phyloP scores from a whole-genome alignment of 305 asterid species.

The Ajuga reptans region DNA sequence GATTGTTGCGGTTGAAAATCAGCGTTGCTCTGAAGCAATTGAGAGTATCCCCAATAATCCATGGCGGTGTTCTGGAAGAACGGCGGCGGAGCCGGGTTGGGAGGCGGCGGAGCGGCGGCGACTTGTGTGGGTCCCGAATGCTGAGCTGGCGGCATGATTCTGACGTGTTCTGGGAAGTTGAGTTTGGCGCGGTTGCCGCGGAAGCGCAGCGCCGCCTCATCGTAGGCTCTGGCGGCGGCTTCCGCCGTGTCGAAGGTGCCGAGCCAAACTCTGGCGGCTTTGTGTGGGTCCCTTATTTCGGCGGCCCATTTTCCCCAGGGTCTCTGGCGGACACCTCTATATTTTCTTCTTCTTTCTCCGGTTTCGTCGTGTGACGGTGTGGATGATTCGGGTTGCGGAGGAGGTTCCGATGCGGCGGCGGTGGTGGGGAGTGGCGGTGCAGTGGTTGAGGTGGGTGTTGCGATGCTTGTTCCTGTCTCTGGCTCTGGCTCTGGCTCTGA shows the following conservation, averaged over 20 bases:
- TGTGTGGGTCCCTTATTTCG: conserved; percentile 87
- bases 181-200: conserved; percentile 90
- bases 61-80: conserved; percentile 33
- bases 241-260: conserved; percentile 96
- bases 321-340: conserved; percentile 88
- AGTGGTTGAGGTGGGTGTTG: conserved; percentile 21
- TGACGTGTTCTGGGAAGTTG: conserved; percentile 76
- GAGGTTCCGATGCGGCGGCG: not conserved
- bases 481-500: conserved; percentile 39
- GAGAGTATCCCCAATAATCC: conserved; percentile 62
- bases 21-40: conserved; percentile 41
- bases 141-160: conserved; percentile 36
- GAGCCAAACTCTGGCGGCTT: conserved; percentile 92
- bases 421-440: conserved; percentile 18
- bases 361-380: conserved; percentile 28
- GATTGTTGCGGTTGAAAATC: conserved; percentile 31
- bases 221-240: conserved; percentile 91
- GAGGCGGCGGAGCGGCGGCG: conserved; percentile 12
- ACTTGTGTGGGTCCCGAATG: conserved; percentile 2
- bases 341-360: conserved; percentile 53
- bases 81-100: conserved; percentile 13
- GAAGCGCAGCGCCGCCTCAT: conserved; percentile 85
- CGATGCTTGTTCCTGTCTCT: conserved; percentile 25
- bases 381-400: conserved; percentile 23
- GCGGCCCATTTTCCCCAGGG: conserved; percentile 99